These are phyloP conservation scores for Calocybe gangraenosa DNA, from an alignment of 768 basidiomycete genomes.

Conservation along the genomic window DNA sequence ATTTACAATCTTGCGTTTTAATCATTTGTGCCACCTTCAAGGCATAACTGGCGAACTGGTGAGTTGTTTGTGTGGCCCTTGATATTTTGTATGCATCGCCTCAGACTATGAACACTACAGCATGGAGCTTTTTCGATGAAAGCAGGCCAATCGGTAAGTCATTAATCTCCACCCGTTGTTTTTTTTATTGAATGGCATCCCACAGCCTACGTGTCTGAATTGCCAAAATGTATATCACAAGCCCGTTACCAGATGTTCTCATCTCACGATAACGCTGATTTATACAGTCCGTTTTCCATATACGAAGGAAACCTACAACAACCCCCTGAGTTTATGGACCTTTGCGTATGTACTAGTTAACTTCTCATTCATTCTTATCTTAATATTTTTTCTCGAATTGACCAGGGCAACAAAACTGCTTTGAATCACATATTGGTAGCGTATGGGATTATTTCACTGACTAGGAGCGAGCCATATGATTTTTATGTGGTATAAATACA, in stretches of 20 bases:
- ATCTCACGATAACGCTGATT: too few species aligned
- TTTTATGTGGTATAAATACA: too few species aligned
- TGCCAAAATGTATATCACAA: slow-evolving; percentile 24
- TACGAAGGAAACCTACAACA: slow-evolving; percentile 59
- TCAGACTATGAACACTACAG: slow-evolving; percentile 17
- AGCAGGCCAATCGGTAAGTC: slow-evolving; percentile 34
- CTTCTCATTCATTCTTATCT: too few species aligned
- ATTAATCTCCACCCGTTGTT: not conserved
- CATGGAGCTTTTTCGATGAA: slow-evolving; percentile 42
- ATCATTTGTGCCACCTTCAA: slow-evolving; percentile 10
- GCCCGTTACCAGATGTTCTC: not conserved
- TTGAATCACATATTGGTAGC: too few species aligned
- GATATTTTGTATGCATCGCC: not conserved
- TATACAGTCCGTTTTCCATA: slow-evolving; percentile 54
- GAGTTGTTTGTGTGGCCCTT: slow-evolving; percentile 6
- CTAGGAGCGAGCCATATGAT: too few species aligned
- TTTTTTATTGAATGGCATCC: not conserved
- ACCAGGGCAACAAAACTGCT: too few species aligned
- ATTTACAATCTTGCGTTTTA: not conserved
- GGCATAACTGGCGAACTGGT: slow-evolving; percentile 49
- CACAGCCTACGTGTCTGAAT: slow-evolving; percentile 40
- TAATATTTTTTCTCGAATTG: too few species aligned
- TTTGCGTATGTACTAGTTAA: slow-evolving; percentile 58
- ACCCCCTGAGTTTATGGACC: slow-evolving; percentile 56
- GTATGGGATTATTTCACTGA: too few species aligned